phyloP scores from a whole-genome alignment of 2,329 filamentous ascomycete species.

The Fusarium sp. region DNA sequence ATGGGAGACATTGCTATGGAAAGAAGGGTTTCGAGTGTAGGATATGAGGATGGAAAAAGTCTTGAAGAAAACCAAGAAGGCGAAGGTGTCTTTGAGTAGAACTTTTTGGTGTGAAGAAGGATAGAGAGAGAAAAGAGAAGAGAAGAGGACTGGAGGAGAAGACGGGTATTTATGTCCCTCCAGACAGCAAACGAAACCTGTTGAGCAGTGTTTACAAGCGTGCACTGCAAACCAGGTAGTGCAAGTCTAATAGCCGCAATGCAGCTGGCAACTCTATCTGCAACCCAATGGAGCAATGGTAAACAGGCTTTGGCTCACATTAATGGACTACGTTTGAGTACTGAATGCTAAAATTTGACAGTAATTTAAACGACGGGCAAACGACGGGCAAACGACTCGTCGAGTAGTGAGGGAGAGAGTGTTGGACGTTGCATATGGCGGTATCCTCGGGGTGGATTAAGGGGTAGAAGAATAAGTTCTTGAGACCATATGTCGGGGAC shows the following conservation, averaged over 20 bases:
- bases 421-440: background rate
- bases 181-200: background rate
- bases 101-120: background rate
- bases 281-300: background rate
- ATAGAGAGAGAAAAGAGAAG: background rate
- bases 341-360: background rate
- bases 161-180: background rate
- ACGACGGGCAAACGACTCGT: background rate
- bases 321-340: background rate
- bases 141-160: background rate
- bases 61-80: too few relatives aligned
- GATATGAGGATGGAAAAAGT: too few relatives aligned
- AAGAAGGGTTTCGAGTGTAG: too few relatives aligned
- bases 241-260: background rate
- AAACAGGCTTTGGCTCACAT: background rate
- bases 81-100: too few relatives aligned
- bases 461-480: background rate
- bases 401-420: background rate
- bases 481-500: background rate
- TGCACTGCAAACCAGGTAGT: background rate
- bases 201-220: background rate
- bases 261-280: background rate
- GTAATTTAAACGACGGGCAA: background rate
- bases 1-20: too few relatives aligned
- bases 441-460: background rate